These are phyloP conservation scores for Hemileccinum impolitum DNA, from an alignment of 768 basidiomycete species.

Conservation along the genomic window DNA sequence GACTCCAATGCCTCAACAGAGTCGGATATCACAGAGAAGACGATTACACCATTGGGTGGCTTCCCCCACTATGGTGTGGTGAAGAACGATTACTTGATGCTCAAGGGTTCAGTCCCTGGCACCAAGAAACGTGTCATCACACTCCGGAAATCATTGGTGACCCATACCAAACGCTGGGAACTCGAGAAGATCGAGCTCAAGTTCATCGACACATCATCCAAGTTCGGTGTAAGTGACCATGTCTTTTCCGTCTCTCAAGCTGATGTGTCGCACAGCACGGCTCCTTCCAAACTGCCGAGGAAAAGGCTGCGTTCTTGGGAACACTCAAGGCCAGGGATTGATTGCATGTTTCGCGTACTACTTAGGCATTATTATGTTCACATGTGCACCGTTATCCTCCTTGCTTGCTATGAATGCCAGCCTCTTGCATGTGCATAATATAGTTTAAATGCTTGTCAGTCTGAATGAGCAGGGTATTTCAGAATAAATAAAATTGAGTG, in stretches of 20 bases:
- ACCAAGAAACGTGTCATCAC: constrained; percentile 98
- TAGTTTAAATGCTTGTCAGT: not conserved
- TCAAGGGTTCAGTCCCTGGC: constrained; percentile 95
- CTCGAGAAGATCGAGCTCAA: constrained; percentile 98
- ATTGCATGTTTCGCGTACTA: constrained; percentile 41
- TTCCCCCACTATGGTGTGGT: constrained; percentile 99
- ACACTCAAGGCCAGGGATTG: constrained; percentile 82
- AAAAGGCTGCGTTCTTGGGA: constrained; percentile 94
- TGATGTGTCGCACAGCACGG: constrained; percentile 60
- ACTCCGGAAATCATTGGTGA: constrained; percentile 95
- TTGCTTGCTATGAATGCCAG: constrained; percentile 41
- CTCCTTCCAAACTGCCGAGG: constrained; percentile 94
- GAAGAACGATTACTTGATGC: constrained; percentile 96
- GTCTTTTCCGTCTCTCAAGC: not conserved
- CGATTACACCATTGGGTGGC: constrained; percentile 96
- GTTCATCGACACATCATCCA: constrained; percentile 98
- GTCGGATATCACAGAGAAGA: constrained; percentile 89
- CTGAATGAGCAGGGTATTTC: constrained; percentile 1
- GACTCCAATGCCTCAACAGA: constrained; percentile 89
- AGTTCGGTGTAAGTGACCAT: constrained; percentile 76
- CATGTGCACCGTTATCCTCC: constrained; percentile 34
- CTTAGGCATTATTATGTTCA: constrained; percentile 38
- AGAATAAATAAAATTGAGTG: too few species aligned
- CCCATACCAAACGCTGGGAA: constrained; percentile 92
- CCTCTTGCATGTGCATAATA: constrained; percentile 9